Base-by-base conservation (phyloP, 164 flowering plant genomes). In the Kingdonia uniflora region DNA sequence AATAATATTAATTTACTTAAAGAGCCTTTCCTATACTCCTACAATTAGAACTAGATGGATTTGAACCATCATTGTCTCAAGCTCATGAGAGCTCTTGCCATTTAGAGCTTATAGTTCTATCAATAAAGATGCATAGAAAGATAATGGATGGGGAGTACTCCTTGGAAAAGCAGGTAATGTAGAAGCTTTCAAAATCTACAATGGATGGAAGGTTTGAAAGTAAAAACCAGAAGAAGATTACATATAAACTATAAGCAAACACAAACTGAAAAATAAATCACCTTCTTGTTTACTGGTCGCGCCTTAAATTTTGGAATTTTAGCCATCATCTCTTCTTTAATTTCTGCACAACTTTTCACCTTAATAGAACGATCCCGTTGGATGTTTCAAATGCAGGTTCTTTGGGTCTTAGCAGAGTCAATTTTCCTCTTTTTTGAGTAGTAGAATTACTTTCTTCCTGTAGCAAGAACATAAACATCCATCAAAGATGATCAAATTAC, bases 261-360 rank as follows among this genome's bases (percentile, higher is more conserved):
- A 4, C 16, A 11, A 37, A 23, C 11, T 11, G 2, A 51, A 24
- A 35, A 41, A 11, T 38, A 40, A 20, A 37, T 0, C 6, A 70
- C 98, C 95, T 86, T 94, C 65, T 84, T 88, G 73, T 94, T 94
- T 51, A 94, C 8, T 14, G 95, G 96, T 1, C 92, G 70, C 25
- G 99, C 99, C 67, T 83, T 94, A 49, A 94, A 94, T 61, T 87
- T 94, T 0, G 96, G 99, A 23, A 89, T 78, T 54, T 82, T 85
- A 33, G 97, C 92, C 89, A 94, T 75, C 92, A 82, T 77, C 67
- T 94, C 97, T 69, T 84, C 95, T 71, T 94, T 97, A 38, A 89
- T 68, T 59, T 94, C 99, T 11, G 84, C 95, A 11, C 84, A 71
- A 56, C 97, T 94, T 71, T 89, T 89, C 40, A 84, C 59, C 58